Percentiles rank a stretch among this genome's conserved stretches.
phyloP scores from a whole-genome alignment of 129 eudicot species.

The Heracleum sosnowskyi region DNA sequence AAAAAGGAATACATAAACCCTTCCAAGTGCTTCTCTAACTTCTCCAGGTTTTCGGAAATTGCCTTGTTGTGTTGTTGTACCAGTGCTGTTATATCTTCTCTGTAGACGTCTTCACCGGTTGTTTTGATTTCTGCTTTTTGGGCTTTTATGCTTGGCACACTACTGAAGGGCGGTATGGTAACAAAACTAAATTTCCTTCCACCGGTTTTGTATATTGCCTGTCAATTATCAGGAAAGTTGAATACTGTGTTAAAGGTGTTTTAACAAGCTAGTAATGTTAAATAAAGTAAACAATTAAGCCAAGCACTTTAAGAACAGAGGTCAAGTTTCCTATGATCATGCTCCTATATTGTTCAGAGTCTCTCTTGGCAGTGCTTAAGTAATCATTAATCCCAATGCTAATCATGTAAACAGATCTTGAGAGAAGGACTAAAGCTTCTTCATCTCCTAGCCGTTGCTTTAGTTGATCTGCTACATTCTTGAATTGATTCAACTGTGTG shows the following conservation, averaged over 20 bases:
- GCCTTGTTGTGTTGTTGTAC: constrained; percentile 23
- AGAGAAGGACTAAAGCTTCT: constrained; percentile 23
- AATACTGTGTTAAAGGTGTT: background rate
- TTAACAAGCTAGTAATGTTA: constrained; percentile 12
- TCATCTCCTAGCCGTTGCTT: constrained; percentile 25
- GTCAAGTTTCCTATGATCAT: constrained; percentile 51
- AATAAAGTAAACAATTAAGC: background rate
- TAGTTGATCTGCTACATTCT: constrained; percentile 25
- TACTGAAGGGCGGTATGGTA: constrained; percentile 28
- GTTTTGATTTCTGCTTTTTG: constrained; percentile 7
- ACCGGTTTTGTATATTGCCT: constrained; percentile 41
- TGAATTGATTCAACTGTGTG: constrained; percentile 32
- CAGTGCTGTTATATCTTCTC: constrained; percentile 20
- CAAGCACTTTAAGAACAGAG: constrained; percentile 26
- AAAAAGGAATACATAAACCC: constrained; percentile 31
- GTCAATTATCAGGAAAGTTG: constrained; percentile 1
- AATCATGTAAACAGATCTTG: constrained; percentile 47
- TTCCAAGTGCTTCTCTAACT: constrained; percentile 22
- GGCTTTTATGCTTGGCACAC: constrained; percentile 28
- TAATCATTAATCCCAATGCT: constrained; percentile 57
- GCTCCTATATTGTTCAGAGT: constrained; percentile 21
- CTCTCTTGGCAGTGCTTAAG: constrained; percentile 22
- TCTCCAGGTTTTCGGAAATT: constrained; percentile 7
- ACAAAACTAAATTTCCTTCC: constrained; percentile 53
- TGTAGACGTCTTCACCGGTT: constrained; percentile 14